A percentile compares a stretch with the other conserved stretches of the same genome.
These are phyloP conservation scores for Incumbomyces delicatus DNA, from an alignment of 2,329 filamentous ascomycete species.

Conservation along the genomic window DNA sequence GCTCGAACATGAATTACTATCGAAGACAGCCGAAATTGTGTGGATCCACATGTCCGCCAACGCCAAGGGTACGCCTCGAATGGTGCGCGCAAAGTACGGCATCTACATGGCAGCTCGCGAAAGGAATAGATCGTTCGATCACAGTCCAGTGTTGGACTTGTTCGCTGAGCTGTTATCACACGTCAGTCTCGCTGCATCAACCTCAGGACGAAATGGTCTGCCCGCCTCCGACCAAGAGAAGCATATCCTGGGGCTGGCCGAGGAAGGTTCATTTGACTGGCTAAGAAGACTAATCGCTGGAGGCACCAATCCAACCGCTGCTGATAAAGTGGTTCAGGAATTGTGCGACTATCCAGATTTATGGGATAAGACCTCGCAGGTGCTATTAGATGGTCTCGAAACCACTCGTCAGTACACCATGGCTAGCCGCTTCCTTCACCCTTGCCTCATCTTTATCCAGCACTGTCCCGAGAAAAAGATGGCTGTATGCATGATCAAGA, in stretches of 20 bases:
- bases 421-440: constrained; percentile 49
- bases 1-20: constrained; percentile 52
- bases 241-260: constrained; percentile 7
- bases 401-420: constrained; percentile 25
- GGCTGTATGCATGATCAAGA: constrained; percentile 31
- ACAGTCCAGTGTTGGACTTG: constrained; percentile 33
- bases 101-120: constrained; percentile 34
- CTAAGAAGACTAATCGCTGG: constrained; percentile 57
- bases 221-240: constrained; percentile 33
- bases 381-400: constrained; percentile 46
- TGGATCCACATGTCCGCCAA: constrained; percentile 30
- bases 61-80: constrained; percentile 10
- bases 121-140: constrained; percentile 37
- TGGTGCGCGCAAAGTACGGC: constrained; percentile 32
- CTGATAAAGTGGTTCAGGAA: constrained; percentile 47
- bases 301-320: constrained; percentile 46
- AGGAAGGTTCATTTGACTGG: constrained; percentile 11
- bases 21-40: constrained; percentile 50
- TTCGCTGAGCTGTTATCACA: constrained; percentile 27
- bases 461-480: constrained; percentile 28
- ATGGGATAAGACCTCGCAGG: constrained; percentile 37
- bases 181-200: constrained; percentile 23
- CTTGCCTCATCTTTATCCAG: constrained; percentile 45
- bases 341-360: constrained; percentile 45
- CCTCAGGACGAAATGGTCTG: constrained; percentile 30